These are phyloP conservation scores for Comarum palustre DNA, from an alignment of 306 rosid genomes.

Conservation along the genomic window DNA sequence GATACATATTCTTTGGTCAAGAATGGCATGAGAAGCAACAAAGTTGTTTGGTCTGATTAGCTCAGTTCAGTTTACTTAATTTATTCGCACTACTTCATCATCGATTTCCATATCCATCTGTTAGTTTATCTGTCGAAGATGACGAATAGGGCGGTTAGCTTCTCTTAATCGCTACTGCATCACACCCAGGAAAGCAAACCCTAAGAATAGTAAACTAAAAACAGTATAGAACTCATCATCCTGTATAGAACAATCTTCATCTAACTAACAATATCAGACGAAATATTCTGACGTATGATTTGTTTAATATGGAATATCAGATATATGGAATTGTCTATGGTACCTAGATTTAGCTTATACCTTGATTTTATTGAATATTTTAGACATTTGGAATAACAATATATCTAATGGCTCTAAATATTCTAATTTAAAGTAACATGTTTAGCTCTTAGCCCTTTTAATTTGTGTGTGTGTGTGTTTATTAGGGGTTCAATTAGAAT, in stretches of 20 bases:
- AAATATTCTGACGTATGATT: neutral
- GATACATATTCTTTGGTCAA: constrained; percentile 15
- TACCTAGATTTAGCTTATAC: too few relatives aligned
- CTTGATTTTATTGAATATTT: too few relatives aligned
- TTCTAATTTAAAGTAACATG: too few relatives aligned
- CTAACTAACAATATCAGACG: neutral
- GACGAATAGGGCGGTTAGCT: constrained; percentile 7
- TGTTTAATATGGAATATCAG: neutral
- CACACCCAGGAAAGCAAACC: constrained; percentile 2
- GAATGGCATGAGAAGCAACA: constrained; percentile 12
- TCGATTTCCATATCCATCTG: neutral
- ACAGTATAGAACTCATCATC: neutral
- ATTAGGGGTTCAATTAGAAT: too few relatives aligned
- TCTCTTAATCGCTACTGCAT: constrained; percentile 15
- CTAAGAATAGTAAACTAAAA: neutral
- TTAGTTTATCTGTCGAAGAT: constrained; percentile 2
- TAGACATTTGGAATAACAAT: too few relatives aligned
- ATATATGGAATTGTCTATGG: too few relatives aligned
- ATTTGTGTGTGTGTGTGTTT: too few relatives aligned
- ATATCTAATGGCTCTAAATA: too few relatives aligned
- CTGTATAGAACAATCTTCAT: neutral
- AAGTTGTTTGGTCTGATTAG: constrained; percentile 6
- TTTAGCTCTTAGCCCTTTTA: too few relatives aligned
- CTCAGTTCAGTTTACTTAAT: neutral
- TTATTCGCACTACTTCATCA: constrained; percentile 7